Evolutionary conservation across 1,284 basidiomycete species (phyloP).

Genomic region (Rhodotorula sp.): DNA sequence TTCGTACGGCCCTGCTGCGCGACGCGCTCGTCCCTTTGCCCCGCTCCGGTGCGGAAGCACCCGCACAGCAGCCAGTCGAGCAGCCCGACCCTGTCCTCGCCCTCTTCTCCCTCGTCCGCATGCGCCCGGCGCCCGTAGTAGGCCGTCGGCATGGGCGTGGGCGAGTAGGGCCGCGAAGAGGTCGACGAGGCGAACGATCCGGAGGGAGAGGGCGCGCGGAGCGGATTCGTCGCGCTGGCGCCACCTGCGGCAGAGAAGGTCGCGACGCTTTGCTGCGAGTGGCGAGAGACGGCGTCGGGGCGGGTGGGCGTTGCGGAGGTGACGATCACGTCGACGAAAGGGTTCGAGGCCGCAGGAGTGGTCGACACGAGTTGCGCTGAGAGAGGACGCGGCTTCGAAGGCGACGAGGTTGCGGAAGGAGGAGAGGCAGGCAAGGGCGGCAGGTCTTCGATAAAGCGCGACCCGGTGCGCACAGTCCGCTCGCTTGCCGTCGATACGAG

Average conservation of each 20-base stretch:
- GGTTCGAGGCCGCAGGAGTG: background rate
- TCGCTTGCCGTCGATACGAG: background rate
- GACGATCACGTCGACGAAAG: slow-evolving; percentile 7
- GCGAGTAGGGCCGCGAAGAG: background rate
- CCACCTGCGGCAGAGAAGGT: background rate
- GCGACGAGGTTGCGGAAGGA: background rate
- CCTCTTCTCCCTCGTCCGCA: background rate
- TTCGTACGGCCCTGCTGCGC: slow-evolving; percentile 13
- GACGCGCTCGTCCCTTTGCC: background rate
- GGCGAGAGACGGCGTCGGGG: background rate
- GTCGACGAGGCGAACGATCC: background rate
- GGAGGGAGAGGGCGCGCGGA: background rate
- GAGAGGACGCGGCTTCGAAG: background rate
- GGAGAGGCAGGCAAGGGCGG: slow-evolving; percentile 4
- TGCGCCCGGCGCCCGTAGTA: no score
- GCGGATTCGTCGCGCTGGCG: background rate
- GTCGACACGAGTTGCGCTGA: background rate
- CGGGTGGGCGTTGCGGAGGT: background rate
- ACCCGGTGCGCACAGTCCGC: slow-evolving; percentile 1
- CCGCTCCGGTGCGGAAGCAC: background rate
- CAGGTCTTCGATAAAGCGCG: slow-evolving; percentile 19
- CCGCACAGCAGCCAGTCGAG: slow-evolving; percentile 13
- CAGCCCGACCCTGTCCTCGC: background rate
- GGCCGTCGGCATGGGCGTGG: no score
- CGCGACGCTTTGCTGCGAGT: background rate